Base-by-base conservation (phyloP, 257 asterid genomes). In the Coffea eugenioides region DNA sequence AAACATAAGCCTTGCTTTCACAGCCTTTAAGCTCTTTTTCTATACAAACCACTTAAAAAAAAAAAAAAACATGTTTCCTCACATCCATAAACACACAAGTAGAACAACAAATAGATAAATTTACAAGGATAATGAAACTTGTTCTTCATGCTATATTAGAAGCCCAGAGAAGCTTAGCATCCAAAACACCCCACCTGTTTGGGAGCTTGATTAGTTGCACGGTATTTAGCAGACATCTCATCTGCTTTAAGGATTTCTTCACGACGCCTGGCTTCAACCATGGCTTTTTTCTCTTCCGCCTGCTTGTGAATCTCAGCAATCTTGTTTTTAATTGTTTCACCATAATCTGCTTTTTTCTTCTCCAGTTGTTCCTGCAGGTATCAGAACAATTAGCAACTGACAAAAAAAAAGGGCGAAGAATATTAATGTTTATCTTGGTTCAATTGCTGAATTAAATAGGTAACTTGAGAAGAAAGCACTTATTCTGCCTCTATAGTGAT, bases 241-340 rank as follows among this genome's bases (percentile, higher is more conserved):
- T 90, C 90, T 0, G 94, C 85, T 83, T 88, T 88, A 74, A 92
- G 93, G 31, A 87, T 2, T 3, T 91, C 93, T 83, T 94, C 96
- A 10, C 86, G 90, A 10, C 90, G 92, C 72, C 49, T 85, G 23
- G 94, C 90, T 25, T 89, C 89, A 36, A 90, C 90, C 85, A 77
- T 77, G 59, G 97, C 97, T 65, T 88, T 89, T 84, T 90, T 89
- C 87, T 94, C 96, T 69, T 94, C 97, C 3, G 98, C 97, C 70
- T 83, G 86, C 83, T 90, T 91, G 86, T 92, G 97, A 69, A 94
- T 65, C n/a, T 78, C 51, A 61, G 96, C 94, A 49, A 89, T 89
- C 83, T 89, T 90, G 92, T 94, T 92, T 41, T 75, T 88, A 84
- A 90, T 83, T 72, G 82, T 89, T 77, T 92, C 97, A 18, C 85